A percentile compares a stretch with the other conserved stretches of the same genome.
Evolutionary conservation across 1,139 yeast genomes (phyloP).

Genomic region (Geotrichum macrosporum): DNA sequence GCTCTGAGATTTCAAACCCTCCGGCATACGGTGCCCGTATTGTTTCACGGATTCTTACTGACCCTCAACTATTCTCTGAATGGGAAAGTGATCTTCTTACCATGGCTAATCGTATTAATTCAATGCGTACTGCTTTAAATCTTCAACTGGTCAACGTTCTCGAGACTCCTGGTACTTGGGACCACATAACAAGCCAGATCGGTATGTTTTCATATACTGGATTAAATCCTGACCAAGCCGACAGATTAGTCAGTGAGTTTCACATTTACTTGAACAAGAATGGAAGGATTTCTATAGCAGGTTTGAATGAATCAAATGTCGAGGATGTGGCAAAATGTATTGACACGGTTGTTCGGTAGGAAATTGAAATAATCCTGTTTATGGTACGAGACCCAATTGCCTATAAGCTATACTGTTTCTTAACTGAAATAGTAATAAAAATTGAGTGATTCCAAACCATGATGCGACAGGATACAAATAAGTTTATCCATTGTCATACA

Average conservation of each 20-base stretch:
- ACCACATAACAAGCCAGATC: slow-evolving; percentile 78
- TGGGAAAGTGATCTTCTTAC: slow-evolving; percentile 76
- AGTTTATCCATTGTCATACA: too few relatives aligned
- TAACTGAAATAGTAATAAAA: too few relatives aligned
- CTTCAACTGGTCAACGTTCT: slow-evolving; percentile 53
- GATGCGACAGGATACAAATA: too few relatives aligned
- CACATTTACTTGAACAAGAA: slow-evolving; percentile 82
- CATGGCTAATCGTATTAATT: slow-evolving; percentile 74
- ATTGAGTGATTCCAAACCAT: too few relatives aligned
- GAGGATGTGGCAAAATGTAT: slow-evolving; percentile 77
- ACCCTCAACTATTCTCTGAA: slow-evolving; percentile 56
- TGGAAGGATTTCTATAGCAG: slow-evolving; percentile 91
- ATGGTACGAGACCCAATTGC: too few relatives aligned
- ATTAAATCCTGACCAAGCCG: slow-evolving; percentile 63
- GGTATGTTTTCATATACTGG: slow-evolving; percentile 98
- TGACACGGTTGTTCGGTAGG: slow-evolving; percentile 50
- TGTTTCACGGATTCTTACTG: slow-evolving; percentile 68
- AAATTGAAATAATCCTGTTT: too few relatives aligned
- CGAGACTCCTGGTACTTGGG: slow-evolving; percentile 68
- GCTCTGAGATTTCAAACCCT: slow-evolving; percentile 89
- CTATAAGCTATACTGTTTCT: too few relatives aligned
- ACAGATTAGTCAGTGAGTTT: slow-evolving; percentile 61
- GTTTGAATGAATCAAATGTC: slow-evolving; percentile 74
- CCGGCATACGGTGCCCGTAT: slow-evolving; percentile 92
- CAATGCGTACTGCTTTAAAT: slow-evolving; percentile 55